These are phyloP conservation scores for Penicillium desertorum DNA, from an alignment of 495 filamentous ascomycete genomes.

Conservation along the genomic window DNA sequence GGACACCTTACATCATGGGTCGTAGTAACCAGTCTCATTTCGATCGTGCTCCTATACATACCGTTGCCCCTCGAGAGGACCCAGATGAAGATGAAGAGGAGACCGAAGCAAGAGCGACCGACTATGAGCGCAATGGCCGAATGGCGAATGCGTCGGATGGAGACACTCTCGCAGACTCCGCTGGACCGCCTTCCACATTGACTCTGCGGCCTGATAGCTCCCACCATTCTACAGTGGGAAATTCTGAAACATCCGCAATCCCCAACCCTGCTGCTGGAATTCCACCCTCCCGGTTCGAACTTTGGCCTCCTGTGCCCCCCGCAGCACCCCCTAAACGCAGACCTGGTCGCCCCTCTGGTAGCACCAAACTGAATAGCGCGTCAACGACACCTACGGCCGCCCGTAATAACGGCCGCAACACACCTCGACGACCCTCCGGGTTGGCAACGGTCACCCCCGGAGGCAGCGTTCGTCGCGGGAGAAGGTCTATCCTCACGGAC, in stretches of 20 bases:
- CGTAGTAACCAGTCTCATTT: constrained; percentile 79
- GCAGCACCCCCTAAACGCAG: constrained; percentile 43
- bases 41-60: constrained; percentile 78
- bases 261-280: constrained; percentile 52
- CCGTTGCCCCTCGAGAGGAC: constrained; percentile 78
- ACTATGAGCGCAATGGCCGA: constrained; percentile 35
- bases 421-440: constrained; percentile 37
- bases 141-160: constrained; percentile 18
- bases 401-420: constrained; percentile 40
- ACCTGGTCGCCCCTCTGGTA: constrained; percentile 48
- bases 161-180: constrained; percentile 28
- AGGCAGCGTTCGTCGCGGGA: constrained; percentile 36
- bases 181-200: constrained; percentile 42
- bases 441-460: constrained; percentile 33
- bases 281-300: constrained; percentile 76
- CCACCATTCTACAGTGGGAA: constrained; percentile 15
- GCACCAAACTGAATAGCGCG: constrained; percentile 18
- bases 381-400: constrained; percentile 33
- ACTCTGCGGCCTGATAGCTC: constrained; percentile 38
- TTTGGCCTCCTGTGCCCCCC: constrained; percentile 76
- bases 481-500: constrained; percentile 38
- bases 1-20: constrained; percentile 98
- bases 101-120: constrained; percentile 38
- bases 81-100: constrained; percentile 63
- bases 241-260: constrained; percentile 7